Evolutionary conservation across 2,329 filamentous ascomycete species (phyloP).

Genomic region (Calonectria fujianensis): DNA sequence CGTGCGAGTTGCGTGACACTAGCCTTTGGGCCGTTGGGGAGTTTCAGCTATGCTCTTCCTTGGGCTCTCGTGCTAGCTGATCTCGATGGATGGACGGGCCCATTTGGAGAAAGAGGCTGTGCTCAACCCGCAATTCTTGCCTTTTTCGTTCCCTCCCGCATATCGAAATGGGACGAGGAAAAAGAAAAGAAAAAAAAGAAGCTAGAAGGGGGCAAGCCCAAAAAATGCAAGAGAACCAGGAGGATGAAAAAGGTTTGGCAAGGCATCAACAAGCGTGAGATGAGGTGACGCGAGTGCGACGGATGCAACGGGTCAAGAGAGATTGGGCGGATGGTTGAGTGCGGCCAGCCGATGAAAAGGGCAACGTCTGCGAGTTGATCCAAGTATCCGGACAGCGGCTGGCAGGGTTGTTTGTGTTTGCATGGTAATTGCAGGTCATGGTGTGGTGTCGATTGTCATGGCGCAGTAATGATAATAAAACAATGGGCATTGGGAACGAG

Average conservation of each 20-base stretch:
- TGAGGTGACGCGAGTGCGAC: conserved; percentile 3
- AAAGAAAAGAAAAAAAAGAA: background rate
- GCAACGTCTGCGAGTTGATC: conserved; percentile 16
- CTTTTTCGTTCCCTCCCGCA: conserved; percentile 7
- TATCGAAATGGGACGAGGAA: conserved; percentile 16
- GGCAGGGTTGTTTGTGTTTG: conserved; percentile 13
- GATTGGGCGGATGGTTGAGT: background rate
- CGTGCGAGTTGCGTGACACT: conserved; percentile 32
- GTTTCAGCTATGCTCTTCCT: conserved; percentile 45
- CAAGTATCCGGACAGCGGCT: conserved; percentile 9
- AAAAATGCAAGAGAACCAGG: background rate
- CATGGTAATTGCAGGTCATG: conserved; percentile 16
- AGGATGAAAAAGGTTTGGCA: background rate
- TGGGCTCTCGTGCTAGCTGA: conserved; percentile 27
- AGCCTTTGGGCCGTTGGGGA: conserved; percentile 25
- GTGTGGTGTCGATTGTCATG: conserved; percentile 34
- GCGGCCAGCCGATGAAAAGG: conserved; percentile 5
- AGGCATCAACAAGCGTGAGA: conserved; percentile 6
- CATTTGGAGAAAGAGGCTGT: conserved; percentile 22
- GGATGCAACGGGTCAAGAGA: conserved; percentile 13
- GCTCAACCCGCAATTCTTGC: conserved; percentile 21
- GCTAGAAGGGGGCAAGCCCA: background rate
- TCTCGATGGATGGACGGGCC: conserved; percentile 14
- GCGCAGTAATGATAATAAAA: conserved; percentile 35
- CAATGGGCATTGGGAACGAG: conserved; percentile 27